Percentiles rank a stretch among this genome's conserved stretches.
These are phyloP conservation scores for Eremochloa ophiuroides DNA, from an alignment of 176 grass and related monocot species.

Conservation along the genomic window DNA sequence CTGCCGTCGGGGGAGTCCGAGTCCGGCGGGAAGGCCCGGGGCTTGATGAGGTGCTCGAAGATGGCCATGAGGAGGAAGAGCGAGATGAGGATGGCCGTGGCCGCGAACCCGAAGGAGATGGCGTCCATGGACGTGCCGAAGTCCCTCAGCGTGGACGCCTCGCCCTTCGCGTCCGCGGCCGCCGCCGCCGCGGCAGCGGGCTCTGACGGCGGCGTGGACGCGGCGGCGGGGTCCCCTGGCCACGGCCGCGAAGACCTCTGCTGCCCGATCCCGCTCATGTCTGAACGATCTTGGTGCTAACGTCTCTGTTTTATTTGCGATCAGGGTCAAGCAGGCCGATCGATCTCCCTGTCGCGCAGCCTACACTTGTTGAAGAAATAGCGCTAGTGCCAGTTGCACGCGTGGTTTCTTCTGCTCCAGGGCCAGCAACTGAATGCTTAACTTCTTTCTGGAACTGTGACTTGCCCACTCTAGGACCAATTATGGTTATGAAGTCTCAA, in stretches of 20 bases:
- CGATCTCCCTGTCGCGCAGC: conserved; percentile 1
- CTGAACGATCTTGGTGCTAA: neutral
- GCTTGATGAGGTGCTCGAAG: conserved; percentile 96
- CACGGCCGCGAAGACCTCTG: conserved; percentile 51
- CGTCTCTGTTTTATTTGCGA: neutral
- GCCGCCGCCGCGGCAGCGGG: neutral
- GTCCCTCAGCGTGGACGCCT: conserved; percentile 55
- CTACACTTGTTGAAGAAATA: neutral
- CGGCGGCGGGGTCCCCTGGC: conserved; percentile 44
- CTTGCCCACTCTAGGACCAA: neutral
- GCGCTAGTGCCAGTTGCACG: neutral
- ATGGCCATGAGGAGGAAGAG: conserved; percentile 99
- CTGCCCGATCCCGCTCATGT: conserved; percentile 64
- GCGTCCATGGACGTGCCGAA: conserved; percentile 92
- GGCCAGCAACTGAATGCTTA: neutral
- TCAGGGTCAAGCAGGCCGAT: neutral
- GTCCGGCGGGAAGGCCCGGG: conserved; percentile 47
- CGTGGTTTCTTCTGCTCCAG: neutral
- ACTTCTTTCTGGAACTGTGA: neutral
- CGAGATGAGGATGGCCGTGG: conserved; percentile 84
- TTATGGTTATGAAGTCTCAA: neutral
- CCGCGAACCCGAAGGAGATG: conserved; percentile 93
- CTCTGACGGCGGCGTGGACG: conserved; percentile 35
- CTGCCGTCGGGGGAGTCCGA: conserved; percentile 6
- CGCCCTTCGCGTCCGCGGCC: conserved; percentile 30